Conservation (phyloP, 306 rosid species). For the Macrotyloma uniflorum region DNA sequence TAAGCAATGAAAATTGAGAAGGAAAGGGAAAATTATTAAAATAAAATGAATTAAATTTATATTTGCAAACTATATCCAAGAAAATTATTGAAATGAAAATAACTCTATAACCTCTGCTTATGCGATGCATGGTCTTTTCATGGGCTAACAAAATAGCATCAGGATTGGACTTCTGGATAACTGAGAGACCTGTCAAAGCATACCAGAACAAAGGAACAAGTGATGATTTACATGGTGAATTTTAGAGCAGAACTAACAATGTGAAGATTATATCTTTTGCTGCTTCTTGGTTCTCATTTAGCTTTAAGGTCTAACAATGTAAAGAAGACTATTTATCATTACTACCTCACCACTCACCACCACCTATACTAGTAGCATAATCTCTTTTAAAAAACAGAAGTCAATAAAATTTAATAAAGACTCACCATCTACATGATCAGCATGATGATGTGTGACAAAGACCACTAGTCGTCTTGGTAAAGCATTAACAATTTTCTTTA, state of each 20-base stretch:
- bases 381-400: constrained; percentile 3
- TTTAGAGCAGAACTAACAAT: constrained; percentile 31
- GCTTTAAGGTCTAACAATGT: constrained; percentile 14
- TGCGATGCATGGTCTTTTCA: constrained; percentile 73
- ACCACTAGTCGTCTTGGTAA: constrained; percentile 80
- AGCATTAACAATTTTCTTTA: constrained; percentile 63
- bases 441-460: constrained; percentile 88
- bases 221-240: constrained; percentile 17
- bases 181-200: constrained; percentile 73
- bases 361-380: constrained; percentile 15
- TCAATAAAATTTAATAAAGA: constrained; percentile 8
- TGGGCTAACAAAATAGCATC: constrained; percentile 75
- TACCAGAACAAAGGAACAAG: constrained; percentile 17
- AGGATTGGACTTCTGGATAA: constrained; percentile 81
- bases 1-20: not conserved
- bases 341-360: constrained; percentile 21
- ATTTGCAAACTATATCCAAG: not conserved
- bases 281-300: constrained; percentile 11
- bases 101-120: constrained; percentile 64
- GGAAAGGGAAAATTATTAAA: not conserved
- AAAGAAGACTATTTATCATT: constrained; percentile 26
- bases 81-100: constrained; percentile 31
- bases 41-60: not conserved
- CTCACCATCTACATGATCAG: constrained; percentile 88
- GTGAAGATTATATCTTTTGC: constrained; percentile 2